These are phyloP conservation scores for Cryptococcus neoformans DNA, from an alignment of 1,284 basidiomycete genomes.

Conservation along the genomic window DNA sequence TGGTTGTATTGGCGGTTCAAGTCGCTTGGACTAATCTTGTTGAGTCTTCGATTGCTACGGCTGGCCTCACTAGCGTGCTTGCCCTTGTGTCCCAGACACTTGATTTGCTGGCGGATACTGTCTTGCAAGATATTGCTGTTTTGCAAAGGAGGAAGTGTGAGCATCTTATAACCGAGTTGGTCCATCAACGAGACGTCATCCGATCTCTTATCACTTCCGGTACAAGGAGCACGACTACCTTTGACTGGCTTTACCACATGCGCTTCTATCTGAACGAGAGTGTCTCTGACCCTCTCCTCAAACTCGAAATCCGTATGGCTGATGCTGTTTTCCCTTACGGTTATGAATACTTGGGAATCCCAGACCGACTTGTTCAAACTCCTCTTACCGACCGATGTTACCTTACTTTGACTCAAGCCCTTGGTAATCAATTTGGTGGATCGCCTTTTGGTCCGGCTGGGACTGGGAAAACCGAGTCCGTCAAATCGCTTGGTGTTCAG, in stretches of 20 bases:
- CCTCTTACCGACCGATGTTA: slow-evolving; percentile 98
- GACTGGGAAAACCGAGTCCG: slow-evolving; percentile 99
- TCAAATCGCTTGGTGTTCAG: slow-evolving; percentile 97
- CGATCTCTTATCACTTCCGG: slow-evolving; percentile 70
- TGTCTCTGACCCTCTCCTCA: slow-evolving; percentile 70
- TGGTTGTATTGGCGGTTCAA: slow-evolving; percentile 91
- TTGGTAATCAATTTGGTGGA: slow-evolving; percentile 92
- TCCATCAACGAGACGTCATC: slow-evolving; percentile 94
- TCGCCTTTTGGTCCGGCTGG: slow-evolving; percentile 98
- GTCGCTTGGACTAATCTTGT: slow-evolving; percentile 90
- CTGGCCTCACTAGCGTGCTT: slow-evolving; percentile 61
- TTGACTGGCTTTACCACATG: slow-evolving; percentile 98
- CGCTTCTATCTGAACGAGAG: slow-evolving; percentile 85
- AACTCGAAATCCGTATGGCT: slow-evolving; percentile 78
- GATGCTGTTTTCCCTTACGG: slow-evolving; percentile 95
- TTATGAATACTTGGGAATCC: slow-evolving; percentile 97
- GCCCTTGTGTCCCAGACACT: slow-evolving; percentile 76
- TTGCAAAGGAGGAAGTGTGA: slow-evolving; percentile 96
- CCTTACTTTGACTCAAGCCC: slow-evolving; percentile 91
- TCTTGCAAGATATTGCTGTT: slow-evolving; percentile 80
- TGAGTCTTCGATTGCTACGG: slow-evolving; percentile 65
- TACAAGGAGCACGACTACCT: slow-evolving; percentile 66
- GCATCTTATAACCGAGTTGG: slow-evolving; percentile 97
- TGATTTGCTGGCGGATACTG: slow-evolving; percentile 92
- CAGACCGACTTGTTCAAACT: slow-evolving; percentile 96